Base-by-base conservation (phyloP, 768 basidiomycete species). In the Pholiota molesta region DNA sequence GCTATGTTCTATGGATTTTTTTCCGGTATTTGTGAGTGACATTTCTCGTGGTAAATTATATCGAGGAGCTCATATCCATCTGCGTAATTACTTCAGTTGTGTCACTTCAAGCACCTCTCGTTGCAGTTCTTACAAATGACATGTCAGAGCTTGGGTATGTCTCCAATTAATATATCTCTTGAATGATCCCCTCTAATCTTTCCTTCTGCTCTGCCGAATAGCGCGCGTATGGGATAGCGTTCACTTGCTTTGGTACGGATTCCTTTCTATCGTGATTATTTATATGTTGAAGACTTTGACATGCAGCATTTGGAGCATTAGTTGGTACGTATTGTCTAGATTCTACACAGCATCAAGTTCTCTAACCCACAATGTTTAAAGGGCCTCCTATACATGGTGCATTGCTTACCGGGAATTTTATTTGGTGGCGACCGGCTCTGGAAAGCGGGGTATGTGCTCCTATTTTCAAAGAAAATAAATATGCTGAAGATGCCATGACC, bases 1-100 rank as follows among this genome's bases (percentile, higher is more conserved):
- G 62, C 55, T 9, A 45, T 57, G 10, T 21, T 53, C 16, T 59
- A 64, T 35, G 63, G 63, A 19, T 60, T 55, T 45, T 55, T 51
- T 14, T 28, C 55, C 1, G 55, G 52, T 39, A 33, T 64, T 40
- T 59, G 62, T 57, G 19, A 58, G 60, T 26, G 16, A 26, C 33
- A n/a, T 40, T 29, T 16, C 13, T 11, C 2, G 26, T 29, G 13
- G 9, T 35, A 17, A 1, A 4, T 13, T 21, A 9, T 10, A 53
- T 19, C 7, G 21, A 1, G 17, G 17, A 14, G n/a, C 13, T 55
- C 2, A 49, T 6, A n/a, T 39, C 29, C 26, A 10, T 19, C 29
- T 7, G 14, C 19, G 14, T 56, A 3, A 23, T 19, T 53, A 2
- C 39, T 57, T 14, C 16, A 61, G 60, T 61, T 40, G 16, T 54